Evolutionary conservation across 805 yeast genomes (phyloP), one percentile per base, ranked within the genome.

Genomic region (Saccharomycopsis fermentans): DNA sequence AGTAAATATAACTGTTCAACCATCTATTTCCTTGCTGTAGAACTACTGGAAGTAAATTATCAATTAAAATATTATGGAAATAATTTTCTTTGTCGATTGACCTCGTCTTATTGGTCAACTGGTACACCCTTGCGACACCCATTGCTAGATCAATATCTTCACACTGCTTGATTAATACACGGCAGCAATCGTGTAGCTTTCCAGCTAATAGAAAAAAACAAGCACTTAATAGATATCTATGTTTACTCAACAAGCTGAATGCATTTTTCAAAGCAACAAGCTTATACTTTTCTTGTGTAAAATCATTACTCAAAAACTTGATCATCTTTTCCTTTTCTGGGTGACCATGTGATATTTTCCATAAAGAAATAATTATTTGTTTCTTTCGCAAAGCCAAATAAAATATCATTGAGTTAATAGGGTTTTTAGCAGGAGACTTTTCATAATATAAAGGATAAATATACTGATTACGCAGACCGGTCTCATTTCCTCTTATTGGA

Each of bases 241-340:
- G 99, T 66, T 90, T 90, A 62, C 97, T 88, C 63, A 94, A 70
- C 50, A 92, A 73, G 0, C 89, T 98, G 74, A 82, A 92, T 0
- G 98, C 98, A 71, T 92, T 92, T 66, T 94, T 94, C 65, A 83
- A 70, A 0, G 98, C 97, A 1, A 97, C 97, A 0, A 87, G 77
- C 64, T 76, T 81, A 97, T 97, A 91, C 55, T 97, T 75, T 16
- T 78, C 77, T 57, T 83, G 81, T 4, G 73, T 71, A 69, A 91
- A 92, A 67, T 94, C 94, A 67, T 91, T 86, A 21, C 76, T 74
- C 64, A 92, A 73, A 65, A 92, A 87, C 65, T 78, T 85, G 55
- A 89, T 63, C 83, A 92, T 87, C 67, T 91, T 92, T 39, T 79
- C 82, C 64, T 85, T 90, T 67, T 92, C 99, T 0, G 85, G 80